A percentile compares a stretch with the other conserved stretches of the same genome.
These are phyloP conservation scores for Citrus glauca DNA, from an alignment of 345 rosid species.

Conservation along the genomic window DNA sequence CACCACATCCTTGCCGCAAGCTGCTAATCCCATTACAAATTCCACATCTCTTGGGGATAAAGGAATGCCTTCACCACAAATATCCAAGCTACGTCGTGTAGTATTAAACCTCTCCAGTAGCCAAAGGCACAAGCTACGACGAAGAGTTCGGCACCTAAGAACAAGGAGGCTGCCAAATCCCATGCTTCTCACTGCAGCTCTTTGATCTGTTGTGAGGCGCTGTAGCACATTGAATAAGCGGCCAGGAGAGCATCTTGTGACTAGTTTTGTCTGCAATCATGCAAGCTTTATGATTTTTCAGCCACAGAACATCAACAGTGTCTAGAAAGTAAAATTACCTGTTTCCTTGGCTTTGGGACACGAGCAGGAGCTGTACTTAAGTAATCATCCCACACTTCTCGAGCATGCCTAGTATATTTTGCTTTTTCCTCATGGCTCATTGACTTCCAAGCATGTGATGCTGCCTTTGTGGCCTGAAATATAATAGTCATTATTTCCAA, in stretches of 20 bases:
- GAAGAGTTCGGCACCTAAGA: slow-evolving; percentile 42
- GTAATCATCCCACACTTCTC: slow-evolving; percentile 51
- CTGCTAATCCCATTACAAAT: slow-evolving; percentile 45
- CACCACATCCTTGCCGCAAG: slow-evolving; percentile 47
- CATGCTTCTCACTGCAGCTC: slow-evolving; percentile 38
- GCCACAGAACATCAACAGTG: neutral
- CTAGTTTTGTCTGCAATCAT: slow-evolving; percentile 40
- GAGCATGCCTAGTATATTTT: slow-evolving; percentile 40
- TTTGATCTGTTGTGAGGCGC: slow-evolving; percentile 35
- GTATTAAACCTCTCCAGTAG: slow-evolving; percentile 45
- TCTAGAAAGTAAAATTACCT: slow-evolving; percentile 23
- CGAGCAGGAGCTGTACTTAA: slow-evolving; percentile 39
- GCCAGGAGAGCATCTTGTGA: slow-evolving; percentile 49
- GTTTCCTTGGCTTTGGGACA: slow-evolving; percentile 37
- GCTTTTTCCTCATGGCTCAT: slow-evolving; percentile 44
- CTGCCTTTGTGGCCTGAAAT: slow-evolving; percentile 46
- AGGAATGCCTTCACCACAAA: slow-evolving; percentile 36
- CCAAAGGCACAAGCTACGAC: slow-evolving; percentile 52
- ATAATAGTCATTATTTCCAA: neutral
- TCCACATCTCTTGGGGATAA: slow-evolving; percentile 42
- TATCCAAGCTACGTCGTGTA: slow-evolving; percentile 32
- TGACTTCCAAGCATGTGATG: slow-evolving; percentile 47
- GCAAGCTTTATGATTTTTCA: slow-evolving; percentile 14
- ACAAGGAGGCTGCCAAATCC: slow-evolving; percentile 44
- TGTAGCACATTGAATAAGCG: slow-evolving; percentile 46